These are phyloP conservation scores for Adansonia grandidieri DNA, from an alignment of 441 rosid species.

Conservation along the genomic window DNA sequence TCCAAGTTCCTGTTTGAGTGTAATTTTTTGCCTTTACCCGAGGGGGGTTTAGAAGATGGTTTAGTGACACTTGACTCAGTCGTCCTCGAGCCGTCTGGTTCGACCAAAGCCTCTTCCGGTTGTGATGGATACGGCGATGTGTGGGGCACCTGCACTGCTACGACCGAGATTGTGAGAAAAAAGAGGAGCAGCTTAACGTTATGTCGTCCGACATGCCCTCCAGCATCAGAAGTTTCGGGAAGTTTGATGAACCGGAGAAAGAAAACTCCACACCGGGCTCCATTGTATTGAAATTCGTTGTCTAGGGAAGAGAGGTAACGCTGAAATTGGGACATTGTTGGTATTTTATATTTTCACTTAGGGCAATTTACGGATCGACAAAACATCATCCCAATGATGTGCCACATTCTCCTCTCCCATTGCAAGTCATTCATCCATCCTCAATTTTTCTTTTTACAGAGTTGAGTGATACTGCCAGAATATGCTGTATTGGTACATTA, in stretches of 20 bases:
- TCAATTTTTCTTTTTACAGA: not conserved
- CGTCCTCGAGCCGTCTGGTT: conserved; percentile 59
- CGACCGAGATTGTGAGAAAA: conserved; percentile 69
- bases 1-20: conserved; percentile 64
- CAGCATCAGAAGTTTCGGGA: conserved; percentile 49
- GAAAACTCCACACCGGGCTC: conserved; percentile 81
- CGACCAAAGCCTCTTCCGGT: conserved; percentile 59
- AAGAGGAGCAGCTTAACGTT: conserved; percentile 69
- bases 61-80: conserved; percentile 64
- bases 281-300: conserved; percentile 54
- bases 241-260: conserved; percentile 68
- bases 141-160: conserved; percentile 69
- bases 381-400: conserved; percentile 35
- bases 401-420: conserved; percentile 17
- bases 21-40: conserved; percentile 61
- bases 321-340: conserved; percentile 5
- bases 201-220: conserved; percentile 50
- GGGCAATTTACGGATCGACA: conserved; percentile 27
- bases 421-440: conserved; percentile 10
- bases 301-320: not conserved
- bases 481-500: conserved; percentile 25
- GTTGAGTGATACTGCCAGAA: conserved; percentile 30
- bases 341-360: conserved; percentile 2
- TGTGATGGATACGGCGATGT: conserved; percentile 51
- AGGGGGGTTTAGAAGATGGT: conserved; percentile 48